Percentiles rank a stretch among this genome's conserved stretches.
phyloP scores from a whole-genome alignment of 345 rosid genomes.

The Brassica incana region DNA sequence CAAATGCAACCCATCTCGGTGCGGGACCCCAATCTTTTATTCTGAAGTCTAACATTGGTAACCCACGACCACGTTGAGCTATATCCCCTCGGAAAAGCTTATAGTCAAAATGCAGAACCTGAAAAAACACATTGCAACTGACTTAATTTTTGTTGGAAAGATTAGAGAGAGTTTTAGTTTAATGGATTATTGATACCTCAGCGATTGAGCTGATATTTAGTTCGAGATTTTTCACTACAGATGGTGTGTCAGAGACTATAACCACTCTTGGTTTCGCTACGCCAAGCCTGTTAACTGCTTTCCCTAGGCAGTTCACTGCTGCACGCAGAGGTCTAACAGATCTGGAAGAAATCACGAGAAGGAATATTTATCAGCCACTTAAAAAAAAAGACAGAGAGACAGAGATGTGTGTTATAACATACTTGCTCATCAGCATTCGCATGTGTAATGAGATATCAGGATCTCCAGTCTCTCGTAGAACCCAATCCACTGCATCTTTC shows the following conservation, averaged over 20 bases:
- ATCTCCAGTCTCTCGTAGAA: conserved; percentile 53
- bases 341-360: conserved; percentile 44
- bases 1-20: conserved; percentile 99
- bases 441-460: conserved; percentile 91
- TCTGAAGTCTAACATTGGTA: conserved; percentile 60
- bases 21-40: conserved; percentile 98
- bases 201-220: conserved; percentile 66
- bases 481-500: conserved; percentile 77
- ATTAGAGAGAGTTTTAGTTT: neutral
- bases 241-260: conserved; percentile 84
- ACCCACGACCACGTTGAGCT: conserved; percentile 42
- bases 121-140: conserved; percentile 31
- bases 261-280: conserved; percentile 64
- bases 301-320: conserved; percentile 64
- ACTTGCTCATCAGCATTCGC: conserved; percentile 94
- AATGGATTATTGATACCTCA: conserved; percentile 54
- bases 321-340: conserved; percentile 76
- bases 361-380: no score
- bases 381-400: neutral
- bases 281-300: conserved; percentile 47
- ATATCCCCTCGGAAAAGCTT: conserved; percentile 65
- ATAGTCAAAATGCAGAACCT: conserved; percentile 88
- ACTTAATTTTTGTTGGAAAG: neutral
- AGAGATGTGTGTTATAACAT: conserved; percentile 8
- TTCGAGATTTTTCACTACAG: conserved; percentile 53